Evolutionary conservation across 805 yeast genomes (phyloP), one percentile per base, ranked within the genome.

Genomic region (Ogataea trehaloabstinens): DNA sequence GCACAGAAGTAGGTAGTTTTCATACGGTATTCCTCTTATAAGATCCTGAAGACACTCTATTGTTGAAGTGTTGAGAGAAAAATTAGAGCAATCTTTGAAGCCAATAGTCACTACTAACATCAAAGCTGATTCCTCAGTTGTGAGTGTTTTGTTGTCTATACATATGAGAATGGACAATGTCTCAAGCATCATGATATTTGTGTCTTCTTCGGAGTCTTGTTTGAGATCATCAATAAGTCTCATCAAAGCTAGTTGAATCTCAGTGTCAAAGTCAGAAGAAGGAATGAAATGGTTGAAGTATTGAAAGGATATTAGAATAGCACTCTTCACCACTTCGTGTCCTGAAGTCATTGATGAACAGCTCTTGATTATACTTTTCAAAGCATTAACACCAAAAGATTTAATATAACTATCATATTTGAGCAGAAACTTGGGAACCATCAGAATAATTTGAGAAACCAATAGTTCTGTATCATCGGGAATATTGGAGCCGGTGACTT

Each of bases 191-290:
- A 84, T 70, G 1, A 89, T 76, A 24, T 85, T 78, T 0, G 95
- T 75, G 52, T 90, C 98, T 32, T 87, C 96, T 31, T 80, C 85
- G 0, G 93, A 75, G 1, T 77, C 82, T 1, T 71, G 74, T 3
- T 73, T 54, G 7, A 91, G 58, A 2, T 70, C 57, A 3, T 58
- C 52, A 8, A 80, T 69, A 0, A 76, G 45, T 1, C 47, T 32
- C 25, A 75, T 40, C 19, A 64, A 40, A 12, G 42, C 38, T 12
- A 32, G 29, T 38, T 64, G 69, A 27, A 58, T 53, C 2, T 48
- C 52, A 6, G 19, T 11, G 30, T 41, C 49, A 43, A 64, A 54
- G 27, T 51, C 35, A 6, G 45, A 31, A 6, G 53, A 36, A 16
- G 49, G 49, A 6, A 56, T 35, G 35, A 53, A 51, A 31, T 52